These are phyloP conservation scores for Rhododendron mucronatum DNA, from an alignment of 148 eudicot genomes.

Conservation along the genomic window DNA sequence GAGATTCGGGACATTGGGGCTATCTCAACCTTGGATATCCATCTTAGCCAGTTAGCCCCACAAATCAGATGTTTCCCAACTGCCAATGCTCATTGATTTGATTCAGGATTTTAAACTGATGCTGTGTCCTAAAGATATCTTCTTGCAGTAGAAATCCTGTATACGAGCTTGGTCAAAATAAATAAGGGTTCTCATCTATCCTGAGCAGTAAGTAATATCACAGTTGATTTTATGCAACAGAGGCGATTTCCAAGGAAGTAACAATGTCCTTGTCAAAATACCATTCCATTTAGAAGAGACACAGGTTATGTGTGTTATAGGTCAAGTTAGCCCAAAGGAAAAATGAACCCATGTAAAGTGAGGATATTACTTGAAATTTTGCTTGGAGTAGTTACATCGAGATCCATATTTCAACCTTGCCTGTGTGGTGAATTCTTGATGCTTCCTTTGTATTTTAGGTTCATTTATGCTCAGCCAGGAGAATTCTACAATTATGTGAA, in stretches of 20 bases:
- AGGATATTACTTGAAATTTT: background rate
- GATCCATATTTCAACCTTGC: background rate
- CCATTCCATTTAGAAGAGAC: background rate
- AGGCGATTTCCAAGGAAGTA: background rate
- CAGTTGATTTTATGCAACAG: background rate
- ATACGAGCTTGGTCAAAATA: background rate
- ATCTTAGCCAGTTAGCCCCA: background rate
- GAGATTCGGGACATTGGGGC: background rate
- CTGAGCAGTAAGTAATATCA: background rate
- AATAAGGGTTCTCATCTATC: background rate
- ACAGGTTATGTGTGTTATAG: background rate
- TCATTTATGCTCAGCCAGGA: slow-evolving; percentile 80
- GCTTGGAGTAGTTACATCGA: background rate
- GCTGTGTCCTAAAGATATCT: background rate
- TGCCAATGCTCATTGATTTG: background rate
- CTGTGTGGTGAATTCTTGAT: background rate
- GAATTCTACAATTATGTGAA: slow-evolving; percentile 61
- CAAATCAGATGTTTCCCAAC: background rate
- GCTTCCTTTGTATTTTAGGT: slow-evolving; percentile 40
- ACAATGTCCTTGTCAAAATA: background rate
- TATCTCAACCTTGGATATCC: background rate
- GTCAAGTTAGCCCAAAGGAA: background rate
- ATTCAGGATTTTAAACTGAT: background rate
- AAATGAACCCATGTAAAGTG: background rate
- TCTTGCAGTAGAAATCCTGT: background rate